Base-by-base conservation (phyloP, 805 yeast genomes). In the Cyberlindnera samutprakarnensis region DNA sequence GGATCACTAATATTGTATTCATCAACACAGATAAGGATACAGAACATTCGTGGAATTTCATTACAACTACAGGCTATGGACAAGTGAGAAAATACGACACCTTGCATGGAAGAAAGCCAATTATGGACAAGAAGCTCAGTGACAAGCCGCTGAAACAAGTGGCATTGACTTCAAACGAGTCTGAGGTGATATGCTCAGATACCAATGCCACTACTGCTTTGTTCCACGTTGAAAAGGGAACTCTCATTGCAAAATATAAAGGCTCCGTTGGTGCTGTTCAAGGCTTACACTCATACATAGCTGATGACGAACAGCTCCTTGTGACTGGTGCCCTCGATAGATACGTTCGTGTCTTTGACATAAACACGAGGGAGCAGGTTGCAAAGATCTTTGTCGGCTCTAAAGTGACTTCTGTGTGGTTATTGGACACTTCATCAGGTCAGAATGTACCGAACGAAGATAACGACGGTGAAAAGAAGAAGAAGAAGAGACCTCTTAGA, bases 311-410 rank as follows among this genome's bases (percentile, higher is more conserved):
- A 5, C 64, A 65, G 8, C 50, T 79, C 18, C 48, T 88, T 7
- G 76, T 77, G 3, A 66, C 84, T 14, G 96, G 94, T 27, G 94
- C 96, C 0, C 67, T 88, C 15, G 98, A 92, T 51, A 68, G 95
- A 47, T 90, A 86, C 47, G 65, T 85, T 18, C 70, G 96, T 37
- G 84, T 83, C 4, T 90, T 72, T 56, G 80, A 86, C 38, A 51
- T 75, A 5, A 59, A 59, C 2, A 57, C 75, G 1, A 66, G 94
- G 31, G 70, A 72, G 27, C 62, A 74, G 30, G 31, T 59, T 11
- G 86, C 75, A 7, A 86, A 86, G 49, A 81, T 84, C 5, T 90
- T 72, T 46, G 48, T 80, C 18, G 94, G 94, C 2, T 72, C 85
- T 5, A 86, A 83, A 51, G 66, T 85, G 13, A 66, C 70, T 16